phyloP scores from a whole-genome alignment of 495 filamentous ascomycete genomes.

The Staphylotrichum longicolle region DNA sequence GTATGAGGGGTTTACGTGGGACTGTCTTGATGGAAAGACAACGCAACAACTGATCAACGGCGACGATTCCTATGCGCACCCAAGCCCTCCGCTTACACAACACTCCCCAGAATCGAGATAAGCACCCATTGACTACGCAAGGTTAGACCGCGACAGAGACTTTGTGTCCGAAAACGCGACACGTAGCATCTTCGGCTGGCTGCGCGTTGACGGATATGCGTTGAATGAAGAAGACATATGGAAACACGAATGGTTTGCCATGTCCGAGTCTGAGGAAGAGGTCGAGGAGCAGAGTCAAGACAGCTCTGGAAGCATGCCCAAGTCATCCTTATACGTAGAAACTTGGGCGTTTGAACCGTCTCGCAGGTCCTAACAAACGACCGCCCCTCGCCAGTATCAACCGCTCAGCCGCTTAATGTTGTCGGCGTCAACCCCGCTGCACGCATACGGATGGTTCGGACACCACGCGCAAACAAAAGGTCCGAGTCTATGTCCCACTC shows the following conservation, averaged over 20 bases:
- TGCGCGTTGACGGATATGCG: slow-evolving; percentile 12
- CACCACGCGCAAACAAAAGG: too few species aligned
- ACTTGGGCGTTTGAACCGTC: too few species aligned
- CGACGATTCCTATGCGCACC: background rate
- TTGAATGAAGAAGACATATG: slow-evolving; percentile 13
- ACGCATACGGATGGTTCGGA: too few species aligned
- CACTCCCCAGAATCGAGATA: background rate
- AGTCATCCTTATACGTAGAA: too few species aligned
- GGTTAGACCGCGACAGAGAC: slow-evolving; percentile 17
- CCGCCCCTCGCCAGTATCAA: too few species aligned
- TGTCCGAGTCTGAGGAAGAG: slow-evolving; percentile 27
- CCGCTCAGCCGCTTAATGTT: too few species aligned
- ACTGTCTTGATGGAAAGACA: slow-evolving; percentile 10
- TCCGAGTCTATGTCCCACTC: too few species aligned
- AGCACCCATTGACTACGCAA: slow-evolving; percentile 8
- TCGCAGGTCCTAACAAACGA: too few species aligned
- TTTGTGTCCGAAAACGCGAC: slow-evolving; percentile 21
- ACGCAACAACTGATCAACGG: background rate
- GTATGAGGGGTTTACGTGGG: slow-evolving; percentile 21
- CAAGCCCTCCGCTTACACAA: background rate
- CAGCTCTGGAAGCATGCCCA: too few species aligned
- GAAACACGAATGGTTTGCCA: slow-evolving; percentile 27
- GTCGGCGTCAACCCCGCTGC: too few species aligned
- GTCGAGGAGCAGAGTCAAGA: too few species aligned
- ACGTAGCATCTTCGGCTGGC: slow-evolving; percentile 17